Conservation (phyloP, 306 rosid species). For the Vigna unguiculata region DNA sequence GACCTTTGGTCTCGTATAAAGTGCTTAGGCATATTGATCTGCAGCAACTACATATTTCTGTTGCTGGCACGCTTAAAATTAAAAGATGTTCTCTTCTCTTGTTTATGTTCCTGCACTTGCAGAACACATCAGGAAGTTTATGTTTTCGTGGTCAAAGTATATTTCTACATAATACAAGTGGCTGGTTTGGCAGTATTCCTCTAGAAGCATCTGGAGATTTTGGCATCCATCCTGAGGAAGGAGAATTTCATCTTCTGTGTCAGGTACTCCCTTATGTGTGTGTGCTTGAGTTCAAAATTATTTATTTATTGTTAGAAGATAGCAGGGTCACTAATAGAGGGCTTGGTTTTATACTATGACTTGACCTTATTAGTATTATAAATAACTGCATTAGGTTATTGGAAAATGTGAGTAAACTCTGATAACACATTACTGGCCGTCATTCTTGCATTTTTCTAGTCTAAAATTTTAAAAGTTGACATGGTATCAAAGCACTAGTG, state of each 20-base stretch:
- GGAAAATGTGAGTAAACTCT: neutral
- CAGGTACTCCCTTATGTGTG: slow-evolving; percentile 60
- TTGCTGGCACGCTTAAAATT: slow-evolving; percentile 6
- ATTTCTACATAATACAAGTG: slow-evolving; percentile 88
- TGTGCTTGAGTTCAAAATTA: neutral
- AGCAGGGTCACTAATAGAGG: neutral
- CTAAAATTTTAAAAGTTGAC: neutral
- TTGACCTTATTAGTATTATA: neutral
- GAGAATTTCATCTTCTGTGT: slow-evolving; percentile 94
- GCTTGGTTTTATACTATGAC: neutral
- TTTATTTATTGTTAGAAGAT: neutral
- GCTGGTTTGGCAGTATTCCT: slow-evolving; percentile 93
- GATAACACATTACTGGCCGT: neutral
- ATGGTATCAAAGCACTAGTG: neutral
- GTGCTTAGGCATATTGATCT: slow-evolving; percentile 28
- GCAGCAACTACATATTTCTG: slow-evolving; percentile 20
- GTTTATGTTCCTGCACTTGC: slow-evolving; percentile 45
- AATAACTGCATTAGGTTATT: neutral
- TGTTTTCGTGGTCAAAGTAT: slow-evolving; percentile 94
- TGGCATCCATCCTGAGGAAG: slow-evolving; percentile 95
- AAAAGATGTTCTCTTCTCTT: slow-evolving; percentile 22
- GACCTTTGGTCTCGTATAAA: neutral
- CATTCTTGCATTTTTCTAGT: slow-evolving; percentile 1
- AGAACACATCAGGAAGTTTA: slow-evolving; percentile 79
- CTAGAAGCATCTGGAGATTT: slow-evolving; percentile 96